Percentiles rank a stretch among this genome's conserved stretches.
These are phyloP conservation scores for Adansonia madagascariensis DNA, from an alignment of 441 rosid genomes.

Conservation along the genomic window DNA sequence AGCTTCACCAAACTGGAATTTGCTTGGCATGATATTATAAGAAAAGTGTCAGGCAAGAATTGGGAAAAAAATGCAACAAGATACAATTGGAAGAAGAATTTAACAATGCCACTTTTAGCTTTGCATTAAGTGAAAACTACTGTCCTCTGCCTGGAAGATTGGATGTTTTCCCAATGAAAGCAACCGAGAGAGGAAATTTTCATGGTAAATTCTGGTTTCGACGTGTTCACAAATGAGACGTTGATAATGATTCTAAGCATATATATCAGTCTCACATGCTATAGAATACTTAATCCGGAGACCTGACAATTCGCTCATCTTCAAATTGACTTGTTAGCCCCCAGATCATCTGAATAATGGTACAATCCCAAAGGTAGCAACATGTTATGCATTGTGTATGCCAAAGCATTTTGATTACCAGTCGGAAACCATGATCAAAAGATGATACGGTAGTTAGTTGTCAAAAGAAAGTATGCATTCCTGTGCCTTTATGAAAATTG, in stretches of 20 bases:
- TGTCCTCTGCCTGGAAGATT: background rate
- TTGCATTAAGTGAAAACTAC: background rate
- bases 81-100: background rate
- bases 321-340: background rate
- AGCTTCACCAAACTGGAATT: constrained; percentile 7
- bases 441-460: background rate
- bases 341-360: background rate
- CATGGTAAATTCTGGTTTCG: background rate
- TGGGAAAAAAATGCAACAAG: background rate
- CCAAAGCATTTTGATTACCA: background rate
- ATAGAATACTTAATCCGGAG: background rate
- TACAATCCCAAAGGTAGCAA: background rate
- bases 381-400: background rate
- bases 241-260: background rate
- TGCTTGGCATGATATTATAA: background rate
- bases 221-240: background rate
- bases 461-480: background rate
- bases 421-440: background rate
- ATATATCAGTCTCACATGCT: background rate
- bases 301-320: background rate
- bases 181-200: background rate
- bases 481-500: constrained; percentile 3
- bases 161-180: background rate
- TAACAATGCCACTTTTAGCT: background rate
- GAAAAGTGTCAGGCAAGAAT: constrained; percentile 1